phyloP scores from a whole-genome alignment of 257 asterid species.

The Mentha longifolia region DNA sequence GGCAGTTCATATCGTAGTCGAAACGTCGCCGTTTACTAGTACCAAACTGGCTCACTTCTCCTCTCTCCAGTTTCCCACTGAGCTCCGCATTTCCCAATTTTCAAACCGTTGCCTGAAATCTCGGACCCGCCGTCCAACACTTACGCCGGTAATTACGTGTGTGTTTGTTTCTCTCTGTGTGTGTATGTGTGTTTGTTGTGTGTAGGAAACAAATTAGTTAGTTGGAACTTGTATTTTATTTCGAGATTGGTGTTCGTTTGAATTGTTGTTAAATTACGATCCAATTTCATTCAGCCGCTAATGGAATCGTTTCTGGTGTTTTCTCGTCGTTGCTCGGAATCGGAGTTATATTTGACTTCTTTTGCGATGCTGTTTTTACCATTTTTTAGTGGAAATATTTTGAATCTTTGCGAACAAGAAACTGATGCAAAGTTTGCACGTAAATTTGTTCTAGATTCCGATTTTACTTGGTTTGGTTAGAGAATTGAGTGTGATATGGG shows the following conservation, averaged over 20 bases:
- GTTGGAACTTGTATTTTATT: neutral
- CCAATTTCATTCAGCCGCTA: neutral
- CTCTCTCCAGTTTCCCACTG: constrained; percentile 57
- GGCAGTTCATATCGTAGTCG: constrained; percentile 35
- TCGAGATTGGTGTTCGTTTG: constrained; percentile 19
- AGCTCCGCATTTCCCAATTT: constrained; percentile 47
- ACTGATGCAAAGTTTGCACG: constrained; percentile 9
- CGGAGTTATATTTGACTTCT: neutral
- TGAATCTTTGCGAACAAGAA: neutral
- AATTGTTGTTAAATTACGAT: constrained; percentile 3
- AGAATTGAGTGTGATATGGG: no score
- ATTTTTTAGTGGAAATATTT: neutral
- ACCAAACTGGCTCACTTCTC: constrained; percentile 51
- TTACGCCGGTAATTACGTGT: constrained; percentile 52
- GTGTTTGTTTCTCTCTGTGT: neutral
- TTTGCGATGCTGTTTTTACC: neutral
- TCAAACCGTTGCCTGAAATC: constrained; percentile 42
- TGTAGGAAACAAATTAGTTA: neutral
- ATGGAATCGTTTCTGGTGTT: neutral
- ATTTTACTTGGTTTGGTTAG: constrained; percentile 15
- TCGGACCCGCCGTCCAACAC: constrained; percentile 39
- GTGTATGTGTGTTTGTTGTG: neutral
- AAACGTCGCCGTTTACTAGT: constrained; percentile 36
- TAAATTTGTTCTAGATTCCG: constrained; percentile 26
- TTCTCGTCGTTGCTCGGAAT: neutral